Percentiles rank a stretch among this genome's conserved stretches.
Conservation (phyloP, 805 yeast species). For the Candida sakaeoensis region DNA sequence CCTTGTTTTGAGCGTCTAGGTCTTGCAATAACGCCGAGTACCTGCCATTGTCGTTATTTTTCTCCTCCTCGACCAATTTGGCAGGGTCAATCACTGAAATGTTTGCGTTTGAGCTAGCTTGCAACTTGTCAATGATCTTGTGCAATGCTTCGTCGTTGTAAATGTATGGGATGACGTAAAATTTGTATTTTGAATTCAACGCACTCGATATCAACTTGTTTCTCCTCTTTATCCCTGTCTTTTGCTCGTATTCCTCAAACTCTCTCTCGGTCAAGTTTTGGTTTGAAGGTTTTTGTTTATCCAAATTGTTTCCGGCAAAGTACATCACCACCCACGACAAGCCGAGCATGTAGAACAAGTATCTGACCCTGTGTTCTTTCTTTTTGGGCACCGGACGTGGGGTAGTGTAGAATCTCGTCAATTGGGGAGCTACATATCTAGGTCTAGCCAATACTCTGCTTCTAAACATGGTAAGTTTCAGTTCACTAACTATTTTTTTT, state of each 20-base stretch:
- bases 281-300: slow-evolving; percentile 31
- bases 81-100: slow-evolving; percentile 49
- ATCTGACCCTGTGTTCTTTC: slow-evolving; percentile 30
- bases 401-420: background rate
- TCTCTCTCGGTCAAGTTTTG: slow-evolving; percentile 46
- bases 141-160: slow-evolving; percentile 16
- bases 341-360: slow-evolving; percentile 32
- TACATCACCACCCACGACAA: slow-evolving; percentile 30
- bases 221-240: slow-evolving; percentile 51
- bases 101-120: slow-evolving; percentile 14
- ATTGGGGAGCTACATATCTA: background rate
- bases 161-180: slow-evolving; percentile 38
- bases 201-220: slow-evolving; percentile 38
- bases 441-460: background rate
- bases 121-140: slow-evolving; percentile 16
- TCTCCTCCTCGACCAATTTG: slow-evolving; percentile 44
- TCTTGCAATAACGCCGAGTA: slow-evolving; percentile 54
- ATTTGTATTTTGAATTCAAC: slow-evolving; percentile 35
- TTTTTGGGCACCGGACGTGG: slow-evolving; percentile 5
- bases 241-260: slow-evolving; percentile 44
- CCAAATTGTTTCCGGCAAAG: slow-evolving; percentile 26
- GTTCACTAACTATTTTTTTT: too few relatives aligned
- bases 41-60: slow-evolving; percentile 38
- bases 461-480: background rate
- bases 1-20: slow-evolving; percentile 22